A percentile compares a stretch with the other conserved stretches of the same genome.
These are phyloP conservation scores for Serendipita vermifera DNA, from an alignment of 768 basidiomycete species.

Conservation along the genomic window DNA sequence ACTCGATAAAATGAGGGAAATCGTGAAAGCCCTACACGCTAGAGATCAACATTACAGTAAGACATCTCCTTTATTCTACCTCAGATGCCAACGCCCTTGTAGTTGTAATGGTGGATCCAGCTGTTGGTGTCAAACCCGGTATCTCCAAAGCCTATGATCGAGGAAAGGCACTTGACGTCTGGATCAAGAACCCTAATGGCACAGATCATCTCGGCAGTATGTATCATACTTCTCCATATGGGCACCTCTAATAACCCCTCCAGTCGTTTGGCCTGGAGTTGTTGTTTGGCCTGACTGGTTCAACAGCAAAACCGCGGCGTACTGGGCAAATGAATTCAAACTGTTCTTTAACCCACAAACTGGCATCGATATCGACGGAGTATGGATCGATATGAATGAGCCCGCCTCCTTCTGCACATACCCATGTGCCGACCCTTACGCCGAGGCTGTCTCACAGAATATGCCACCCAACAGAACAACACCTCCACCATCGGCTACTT, in stretches of 20 bases:
- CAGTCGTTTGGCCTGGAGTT: conserved; percentile 56
- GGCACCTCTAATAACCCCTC: conserved; percentile 23
- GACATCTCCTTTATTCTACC: conserved; percentile 17
- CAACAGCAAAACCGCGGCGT: conserved; percentile 34
- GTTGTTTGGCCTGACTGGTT: conserved; percentile 56
- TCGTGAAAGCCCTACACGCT: conserved; percentile 45
- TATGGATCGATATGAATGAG: conserved; percentile 55
- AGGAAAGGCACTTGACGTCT: conserved; percentile 42
- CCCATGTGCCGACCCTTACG: conserved; percentile 48
- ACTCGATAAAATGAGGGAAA: conserved; percentile 45
- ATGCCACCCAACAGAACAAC: conserved; percentile 43
- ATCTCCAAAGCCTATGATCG: conserved; percentile 35
- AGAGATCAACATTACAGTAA: conserved; percentile 47
- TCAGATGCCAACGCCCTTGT: not conserved
- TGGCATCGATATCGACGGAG: conserved; percentile 48
- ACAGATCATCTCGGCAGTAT: conserved; percentile 31
- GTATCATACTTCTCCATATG: not conserved
- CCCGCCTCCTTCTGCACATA: conserved; percentile 42
- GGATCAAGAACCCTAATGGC: conserved; percentile 63
- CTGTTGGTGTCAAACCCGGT: conserved; percentile 40
- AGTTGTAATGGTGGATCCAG: conserved; percentile 69
- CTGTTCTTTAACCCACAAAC: conserved; percentile 40
- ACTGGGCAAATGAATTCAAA: conserved; percentile 54
- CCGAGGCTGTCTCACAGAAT: conserved; percentile 38
- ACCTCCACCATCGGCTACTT: conserved; percentile 38